These are phyloP conservation scores for Colletotrichum neosansevieriae DNA, from an alignment of 2,329 filamentous ascomycete species.

Conservation along the genomic window DNA sequence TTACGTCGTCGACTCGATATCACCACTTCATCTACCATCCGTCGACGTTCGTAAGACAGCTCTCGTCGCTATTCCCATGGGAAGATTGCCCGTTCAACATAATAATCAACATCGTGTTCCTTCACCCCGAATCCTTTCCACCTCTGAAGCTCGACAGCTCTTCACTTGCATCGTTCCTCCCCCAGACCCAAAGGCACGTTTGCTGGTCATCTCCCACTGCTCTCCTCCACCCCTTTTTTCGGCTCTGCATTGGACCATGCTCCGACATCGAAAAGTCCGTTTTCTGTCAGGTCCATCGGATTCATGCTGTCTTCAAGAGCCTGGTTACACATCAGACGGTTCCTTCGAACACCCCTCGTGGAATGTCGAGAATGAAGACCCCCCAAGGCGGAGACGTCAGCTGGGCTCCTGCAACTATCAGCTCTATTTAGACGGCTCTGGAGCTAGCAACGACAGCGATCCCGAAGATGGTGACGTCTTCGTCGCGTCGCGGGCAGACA, in stretches of 20 bases:
- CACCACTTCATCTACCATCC: not conserved
- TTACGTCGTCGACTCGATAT: slow-evolving; percentile 5
- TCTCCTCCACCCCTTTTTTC: no score
- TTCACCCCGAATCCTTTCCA: not conserved
- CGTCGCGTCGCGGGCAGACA: not conserved
- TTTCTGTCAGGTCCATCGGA: not conserved
- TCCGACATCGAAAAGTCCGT: not conserved
- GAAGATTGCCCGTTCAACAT: not conserved
- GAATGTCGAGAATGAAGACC: slow-evolving; percentile 1
- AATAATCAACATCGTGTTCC: not conserved
- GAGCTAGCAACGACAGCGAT: slow-evolving; percentile 11
- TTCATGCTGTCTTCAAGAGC: not conserved
- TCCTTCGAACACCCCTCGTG: not conserved
- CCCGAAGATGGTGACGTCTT: slow-evolving; percentile 8
- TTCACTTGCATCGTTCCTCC: not conserved
- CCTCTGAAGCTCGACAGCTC: not conserved
- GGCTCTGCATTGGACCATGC: not conserved
- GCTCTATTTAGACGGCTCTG: slow-evolving; percentile 33
- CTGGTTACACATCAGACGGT: not conserved
- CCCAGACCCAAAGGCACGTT: not conserved
- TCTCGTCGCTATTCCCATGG: not conserved
- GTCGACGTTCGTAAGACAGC: slow-evolving; percentile 10
- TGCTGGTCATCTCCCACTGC: no score
- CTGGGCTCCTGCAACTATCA: slow-evolving; percentile 10
- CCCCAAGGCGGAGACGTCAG: not conserved